Evolutionary conservation across 805 yeast genomes (phyloP).

Genomic region (Teunomyces atbi): DNA sequence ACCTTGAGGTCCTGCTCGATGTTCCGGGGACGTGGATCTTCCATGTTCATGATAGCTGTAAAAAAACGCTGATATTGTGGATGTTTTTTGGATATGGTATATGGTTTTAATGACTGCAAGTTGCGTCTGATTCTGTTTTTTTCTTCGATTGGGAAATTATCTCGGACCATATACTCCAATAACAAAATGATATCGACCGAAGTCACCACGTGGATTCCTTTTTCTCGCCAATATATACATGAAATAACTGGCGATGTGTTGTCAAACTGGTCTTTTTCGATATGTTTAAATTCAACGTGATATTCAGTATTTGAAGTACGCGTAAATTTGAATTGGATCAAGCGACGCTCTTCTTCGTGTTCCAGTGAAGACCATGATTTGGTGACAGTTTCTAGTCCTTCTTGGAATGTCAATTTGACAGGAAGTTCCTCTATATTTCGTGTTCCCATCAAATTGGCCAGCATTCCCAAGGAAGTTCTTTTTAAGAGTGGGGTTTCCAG

Average conservation of each 20-base stretch:
- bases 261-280: slow-evolving; percentile 33
- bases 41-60: slow-evolving; percentile 55
- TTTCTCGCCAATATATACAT: slow-evolving; percentile 58
- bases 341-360: slow-evolving; percentile 39
- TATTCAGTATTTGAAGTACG: slow-evolving; percentile 33
- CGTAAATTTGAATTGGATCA: slow-evolving; percentile 45
- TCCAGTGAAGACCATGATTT: slow-evolving; percentile 50
- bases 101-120: slow-evolving; percentile 60
- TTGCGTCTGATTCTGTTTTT: slow-evolving; percentile 69
- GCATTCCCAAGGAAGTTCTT: slow-evolving; percentile 22
- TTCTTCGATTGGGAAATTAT: slow-evolving; percentile 60
- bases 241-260: slow-evolving; percentile 48
- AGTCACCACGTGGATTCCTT: slow-evolving; percentile 51
- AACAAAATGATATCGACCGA: slow-evolving; percentile 62
- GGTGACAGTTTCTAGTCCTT: slow-evolving; percentile 36
- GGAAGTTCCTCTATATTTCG: slow-evolving; percentile 18
- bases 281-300: slow-evolving; percentile 36
- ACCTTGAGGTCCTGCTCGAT: slow-evolving; percentile 72
- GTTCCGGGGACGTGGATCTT: slow-evolving; percentile 63
- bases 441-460: background rate
- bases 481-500: slow-evolving; percentile 9
- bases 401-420: slow-evolving; percentile 25
- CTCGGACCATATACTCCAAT: slow-evolving; percentile 56
- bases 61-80: slow-evolving; percentile 23
- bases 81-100: slow-evolving; percentile 53